Conservation (phyloP, 441 rosid genomes). For the Erysimum pusillum region DNA sequence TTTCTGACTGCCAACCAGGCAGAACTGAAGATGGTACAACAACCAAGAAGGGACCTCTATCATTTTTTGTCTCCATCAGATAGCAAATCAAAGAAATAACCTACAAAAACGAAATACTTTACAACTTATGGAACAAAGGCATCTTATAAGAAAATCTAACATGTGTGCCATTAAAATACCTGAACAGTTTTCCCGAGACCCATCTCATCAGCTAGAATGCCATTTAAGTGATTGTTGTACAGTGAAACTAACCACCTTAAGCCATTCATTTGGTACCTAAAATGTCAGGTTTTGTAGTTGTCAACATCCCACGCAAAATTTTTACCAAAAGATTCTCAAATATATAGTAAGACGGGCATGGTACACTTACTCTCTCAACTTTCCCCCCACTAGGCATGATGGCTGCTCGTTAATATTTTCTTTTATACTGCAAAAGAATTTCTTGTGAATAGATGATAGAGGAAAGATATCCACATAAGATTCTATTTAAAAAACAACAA, state of each 20-base stretch:
- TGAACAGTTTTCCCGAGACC: constrained; percentile 99
- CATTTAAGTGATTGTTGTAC: constrained; percentile 93
- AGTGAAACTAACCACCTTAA: constrained; percentile 92
- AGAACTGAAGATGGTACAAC: constrained; percentile 97
- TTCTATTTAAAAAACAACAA: constrained; percentile 1
- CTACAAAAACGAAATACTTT: constrained; percentile 49
- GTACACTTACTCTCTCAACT: constrained; percentile 88
- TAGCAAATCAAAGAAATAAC: constrained; percentile 93
- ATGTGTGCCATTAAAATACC: constrained; percentile 50
- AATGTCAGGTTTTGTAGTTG: constrained; percentile 44
- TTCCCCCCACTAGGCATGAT: constrained; percentile 75
- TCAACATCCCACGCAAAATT: constrained; percentile 17
- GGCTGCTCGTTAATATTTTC: constrained; percentile 94
- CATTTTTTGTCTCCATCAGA: constrained; percentile 94
- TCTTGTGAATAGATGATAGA: constrained; percentile 23
- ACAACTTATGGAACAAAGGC: constrained; percentile 32
- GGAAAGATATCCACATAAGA: background rate
- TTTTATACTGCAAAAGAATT: constrained; percentile 72
- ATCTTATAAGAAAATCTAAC: constrained; percentile 26
- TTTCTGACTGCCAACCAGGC: constrained; percentile 94
- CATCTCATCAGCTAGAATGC: constrained; percentile 99
- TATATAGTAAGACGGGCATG: constrained; percentile 21
- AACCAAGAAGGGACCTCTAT: constrained; percentile 94
- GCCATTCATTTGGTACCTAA: constrained; percentile 97
- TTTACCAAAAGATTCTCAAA: constrained; percentile 24